Evolutionary conservation across 1,139 yeast genomes (phyloP), one percentile per base, ranked within the genome.

Genomic region (Candida sp.): DNA sequence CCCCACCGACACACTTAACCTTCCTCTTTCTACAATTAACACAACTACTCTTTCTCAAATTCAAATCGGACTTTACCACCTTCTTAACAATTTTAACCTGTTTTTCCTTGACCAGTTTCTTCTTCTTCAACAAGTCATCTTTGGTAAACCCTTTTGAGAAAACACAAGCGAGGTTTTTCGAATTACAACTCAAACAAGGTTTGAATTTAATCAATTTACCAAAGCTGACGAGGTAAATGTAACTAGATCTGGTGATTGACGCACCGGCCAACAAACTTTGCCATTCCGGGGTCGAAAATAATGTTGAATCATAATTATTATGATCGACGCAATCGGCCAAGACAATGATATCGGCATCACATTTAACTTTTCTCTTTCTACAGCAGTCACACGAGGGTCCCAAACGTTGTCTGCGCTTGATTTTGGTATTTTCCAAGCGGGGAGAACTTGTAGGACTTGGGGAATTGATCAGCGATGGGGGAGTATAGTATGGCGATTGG

Each of bases 381-480:
- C 93, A 85, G 36, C 78, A 68, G 58, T 85, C 91, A 62, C 93
- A 85, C 40, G 87, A 80, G 7, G 91, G 91, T 0, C 93, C 91
- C 21, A 79, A 69, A 48, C 93, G 66, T 61, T 85, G 91, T 51
- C 86, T 62, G 61, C 75, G 73, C 49, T 66, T 73, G 15, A 43
- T 32, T 12, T 32, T 32, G 4, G 34, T 12, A 12, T 12, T 32
- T 11, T 11, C 19, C 12, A 32, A 12, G 52, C 25, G 21, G 33
- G 32, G 21, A 5, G 37, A 19, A 8, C 30, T 23, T 12, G 8
- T 39, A 15, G 34, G 34, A 11, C 19, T n/a, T 11, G 19, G 34
- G 2, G 34, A 32, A 12, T 32, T 32, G 7, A 32, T 12, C 34
- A 32, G 34, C 6, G 19, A 11, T 32, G 34, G 34, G 2, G 34